Base-by-base conservation (phyloP, 2,329 filamentous ascomycete species). In the Colletotrichum cordylinicola region DNA sequence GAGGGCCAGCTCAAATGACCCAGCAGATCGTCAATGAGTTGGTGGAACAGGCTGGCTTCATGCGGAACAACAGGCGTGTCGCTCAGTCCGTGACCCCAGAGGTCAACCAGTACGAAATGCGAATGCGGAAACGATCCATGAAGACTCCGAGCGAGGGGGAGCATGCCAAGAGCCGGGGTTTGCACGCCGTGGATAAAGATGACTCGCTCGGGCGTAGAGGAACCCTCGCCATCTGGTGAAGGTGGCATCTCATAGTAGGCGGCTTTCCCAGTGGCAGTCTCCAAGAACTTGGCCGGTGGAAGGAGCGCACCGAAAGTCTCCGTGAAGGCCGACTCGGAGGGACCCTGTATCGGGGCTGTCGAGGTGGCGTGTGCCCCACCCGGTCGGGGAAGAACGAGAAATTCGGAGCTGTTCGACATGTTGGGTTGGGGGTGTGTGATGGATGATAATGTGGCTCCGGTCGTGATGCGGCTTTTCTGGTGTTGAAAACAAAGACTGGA, bases 21-120 rank as follows among this genome's bases (percentile, higher is more conserved):
- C 6, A 91, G 77, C 1, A 90, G 33, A 1, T 74, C 74, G 7
- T 86, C 82, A 0, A 91, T 70, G 4, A 88, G 78, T 1, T 18
- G 18, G 61, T 88, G 85, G 72, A 91, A 90, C 1, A 90, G 75
- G 0, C 70, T 52, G 0, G 85, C 77, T 0, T 81, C 82, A 68
- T 90, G 88, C 0, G 88, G 78, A 0, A 79, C 35, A 2, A 87
- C 4, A 0, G 89, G 89, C 0, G 88, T 90, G 8, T 87, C 86
- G 33, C 82, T 86, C n/a, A 91, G 80, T 0, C 89, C 89, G 67
- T 91, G 90, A 35, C 89, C 89, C 88, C 88, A 91, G 13, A 87
- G 84, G 71, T 91, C 89, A 16, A 89, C 21, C 1, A 89, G 80
- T 0, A 88, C 85, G 37, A 87, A 82, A 13, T 87, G 82, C 0